Base-by-base conservation (phyloP, 2,329 filamentous ascomycete species). In the Aspergillus unguis region DNA sequence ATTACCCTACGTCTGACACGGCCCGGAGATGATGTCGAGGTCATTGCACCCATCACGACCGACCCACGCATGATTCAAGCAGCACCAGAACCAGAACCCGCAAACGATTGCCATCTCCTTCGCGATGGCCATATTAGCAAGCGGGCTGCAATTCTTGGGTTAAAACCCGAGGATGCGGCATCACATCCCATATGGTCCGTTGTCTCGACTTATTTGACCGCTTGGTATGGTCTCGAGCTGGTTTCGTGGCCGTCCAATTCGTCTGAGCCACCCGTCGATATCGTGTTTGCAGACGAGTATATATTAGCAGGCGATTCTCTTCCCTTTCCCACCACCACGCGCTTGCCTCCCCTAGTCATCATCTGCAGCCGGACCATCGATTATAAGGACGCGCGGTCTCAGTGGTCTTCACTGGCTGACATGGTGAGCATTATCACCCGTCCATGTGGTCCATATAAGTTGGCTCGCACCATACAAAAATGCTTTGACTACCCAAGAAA, bases 1-100 rank as follows among this genome's bases (percentile, higher is more conserved):
- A 76, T 83, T 6, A 74, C 68, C 2, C 60, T 84, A 1, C 74
- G 75, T 5, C 61, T 81, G 4, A 58, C 66, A 1, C 61, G 60
- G 3, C 62, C 61, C 9, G 63, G 65, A 32, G 40, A 57, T 31
- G 44, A 51, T 32, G 41, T 48, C 10, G 57, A 59, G 7, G 55
- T 63, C 23, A 26, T 44, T 11, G 41, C 59, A 1, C 32, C 58
- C 3, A 58, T 63, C 2, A 38, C 25, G 8, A 29, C 25, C 27
- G 38, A 47, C 7, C 48, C 37, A 29, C 8, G 27, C 11, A 8
- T 41, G 8, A 26, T 54, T 5, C 47, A 37, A 1, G 43, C 45
- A 8, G 10, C 44, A 2, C 40, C 27, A 3, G 53, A 65, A 25
- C 59, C 57, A 23, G 63, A 67, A n/a, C 52, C 55, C 2, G 25